A percentile compares a stretch with the other conserved stretches of the same genome.
Evolutionary conservation across 1,284 basidiomycete species (phyloP).

Genomic region (Rhizopogon hawkerae): DNA sequence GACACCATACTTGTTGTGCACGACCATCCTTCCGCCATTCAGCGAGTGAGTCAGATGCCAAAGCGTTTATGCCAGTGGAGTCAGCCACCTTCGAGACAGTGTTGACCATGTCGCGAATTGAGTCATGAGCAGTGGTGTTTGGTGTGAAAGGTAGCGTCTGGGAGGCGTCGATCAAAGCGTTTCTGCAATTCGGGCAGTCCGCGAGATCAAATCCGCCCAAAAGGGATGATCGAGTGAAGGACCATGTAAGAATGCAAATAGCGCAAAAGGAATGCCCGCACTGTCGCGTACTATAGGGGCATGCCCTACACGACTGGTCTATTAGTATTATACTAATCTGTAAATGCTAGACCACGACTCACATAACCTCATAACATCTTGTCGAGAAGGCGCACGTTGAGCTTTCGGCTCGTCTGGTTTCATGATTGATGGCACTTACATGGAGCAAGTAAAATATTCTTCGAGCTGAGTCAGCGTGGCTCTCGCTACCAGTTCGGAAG

Average conservation of each 20-base stretch:
- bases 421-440: constrained; percentile 15
- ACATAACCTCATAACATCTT: constrained; percentile 37
- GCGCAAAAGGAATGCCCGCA: constrained; percentile 64
- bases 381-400: constrained; percentile 5
- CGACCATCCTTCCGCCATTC: constrained; percentile 39
- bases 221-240: constrained; percentile 51
- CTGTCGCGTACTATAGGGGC: constrained; percentile 44
- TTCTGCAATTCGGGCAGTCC: constrained; percentile 59
- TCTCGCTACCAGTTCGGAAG: constrained; percentile 16
- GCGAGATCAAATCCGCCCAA: constrained; percentile 58
- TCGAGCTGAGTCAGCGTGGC: constrained; percentile 42
- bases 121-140: constrained; percentile 43
- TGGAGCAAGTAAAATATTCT: constrained; percentile 39
- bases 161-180: constrained; percentile 40
- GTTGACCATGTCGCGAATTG: constrained; percentile 41
- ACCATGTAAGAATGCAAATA: constrained; percentile 58
- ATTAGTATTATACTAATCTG: not conserved
- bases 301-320: constrained; percentile 36
- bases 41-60: constrained; percentile 18
- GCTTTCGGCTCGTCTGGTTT: constrained; percentile 7
- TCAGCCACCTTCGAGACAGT: constrained; percentile 26
- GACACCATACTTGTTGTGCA: constrained; percentile 42
- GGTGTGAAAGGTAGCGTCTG: constrained; percentile 55
- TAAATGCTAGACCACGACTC: constrained; percentile 13
- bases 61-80: not conserved